phyloP scores from a whole-genome alignment of 2,329 filamentous ascomycete species.

The Ascochyta fabae region DNA sequence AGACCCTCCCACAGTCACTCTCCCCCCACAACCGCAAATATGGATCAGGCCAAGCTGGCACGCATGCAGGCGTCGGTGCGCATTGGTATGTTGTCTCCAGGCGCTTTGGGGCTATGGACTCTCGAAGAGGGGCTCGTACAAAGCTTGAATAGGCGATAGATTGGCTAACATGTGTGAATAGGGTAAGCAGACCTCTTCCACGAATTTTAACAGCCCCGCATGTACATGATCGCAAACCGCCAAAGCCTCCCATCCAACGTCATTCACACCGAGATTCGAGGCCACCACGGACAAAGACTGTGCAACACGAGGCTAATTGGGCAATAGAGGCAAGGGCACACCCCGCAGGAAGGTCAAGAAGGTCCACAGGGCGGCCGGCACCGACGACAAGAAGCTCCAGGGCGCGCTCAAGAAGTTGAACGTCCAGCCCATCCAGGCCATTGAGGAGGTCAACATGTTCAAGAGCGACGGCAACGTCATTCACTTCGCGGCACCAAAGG shows the following conservation, averaged over 20 bases:
- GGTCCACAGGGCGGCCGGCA: slow-evolving; percentile 87
- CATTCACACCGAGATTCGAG: not conserved
- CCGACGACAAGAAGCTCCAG: slow-evolving; percentile 99
- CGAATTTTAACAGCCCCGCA: slow-evolving; percentile 30
- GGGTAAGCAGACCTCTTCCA: slow-evolving; percentile 41
- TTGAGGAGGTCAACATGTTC: slow-evolving; percentile 99
- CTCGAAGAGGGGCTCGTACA: not conserved
- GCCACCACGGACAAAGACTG: not conserved
- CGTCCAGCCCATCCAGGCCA: slow-evolving; percentile 98
- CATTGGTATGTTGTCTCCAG: slow-evolving; percentile 48
- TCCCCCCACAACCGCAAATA: slow-evolving; percentile 47
- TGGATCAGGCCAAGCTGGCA: slow-evolving; percentile 56
- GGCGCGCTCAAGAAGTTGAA: slow-evolving; percentile 98
- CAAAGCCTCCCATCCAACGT: not conserved
- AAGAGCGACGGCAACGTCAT: slow-evolving; percentile 99
- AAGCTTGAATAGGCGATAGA: slow-evolving; percentile 20
- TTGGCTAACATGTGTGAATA: slow-evolving; percentile 32
- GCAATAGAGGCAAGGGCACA: slow-evolving; percentile 88
- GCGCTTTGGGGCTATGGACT: not conserved
- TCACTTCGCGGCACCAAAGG: slow-evolving; percentile 97
- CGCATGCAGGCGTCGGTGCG: slow-evolving; percentile 54
- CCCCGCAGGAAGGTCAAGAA: slow-evolving; percentile 99
- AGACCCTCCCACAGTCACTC: slow-evolving; percentile 32
- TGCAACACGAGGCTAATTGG: slow-evolving; percentile 33
- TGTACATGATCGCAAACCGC: slow-evolving; percentile 12